Evolutionary conservation across 805 yeast genomes (phyloP).

Genomic region (Metschnikowia henanensis): DNA sequence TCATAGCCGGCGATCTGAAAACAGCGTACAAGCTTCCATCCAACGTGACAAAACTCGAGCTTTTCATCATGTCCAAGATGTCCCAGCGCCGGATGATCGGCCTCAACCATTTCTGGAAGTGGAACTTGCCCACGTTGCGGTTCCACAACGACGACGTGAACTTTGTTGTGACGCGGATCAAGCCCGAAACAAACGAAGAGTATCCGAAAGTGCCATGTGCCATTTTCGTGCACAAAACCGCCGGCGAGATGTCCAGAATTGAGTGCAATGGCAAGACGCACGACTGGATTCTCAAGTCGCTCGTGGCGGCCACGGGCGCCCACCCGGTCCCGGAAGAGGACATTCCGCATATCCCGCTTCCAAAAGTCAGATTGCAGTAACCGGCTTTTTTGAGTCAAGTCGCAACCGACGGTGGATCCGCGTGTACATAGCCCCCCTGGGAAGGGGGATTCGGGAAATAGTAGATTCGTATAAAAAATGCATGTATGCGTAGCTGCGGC

Average conservation of each 20-base stretch:
- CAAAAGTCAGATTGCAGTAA: conserved; percentile 10
- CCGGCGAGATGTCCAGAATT: conserved; percentile 27
- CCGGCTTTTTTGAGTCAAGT: no score
- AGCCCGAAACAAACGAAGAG: conserved; percentile 13
- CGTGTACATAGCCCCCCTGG: conserved; percentile 1
- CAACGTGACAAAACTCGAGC: conserved; percentile 41
- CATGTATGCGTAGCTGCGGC: background rate
- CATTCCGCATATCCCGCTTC: conserved; percentile 29
- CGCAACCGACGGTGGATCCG: no score
- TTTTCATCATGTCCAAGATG: conserved; percentile 48
- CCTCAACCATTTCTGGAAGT: conserved; percentile 73
- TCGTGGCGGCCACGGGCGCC: conserved; percentile 55
- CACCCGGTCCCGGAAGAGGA: conserved; percentile 46
- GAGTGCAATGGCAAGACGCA: conserved; percentile 54
- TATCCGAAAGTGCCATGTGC: conserved; percentile 14
- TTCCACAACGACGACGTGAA: conserved; percentile 78
- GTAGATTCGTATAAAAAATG: background rate
- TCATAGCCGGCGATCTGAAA: conserved; percentile 48
- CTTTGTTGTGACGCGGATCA: conserved; percentile 58
- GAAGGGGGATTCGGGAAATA: background rate
- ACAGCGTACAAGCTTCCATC: conserved; percentile 33
- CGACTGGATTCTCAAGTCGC: conserved; percentile 54
- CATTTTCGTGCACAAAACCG: conserved; percentile 12
- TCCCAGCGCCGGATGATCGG: conserved; percentile 57
- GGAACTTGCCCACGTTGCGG: conserved; percentile 70